Evolutionary conservation across 23 red algal species (phyloP), one percentile per base, ranked within the genome.

Genomic region (Porphyridium purpureum): DNA sequence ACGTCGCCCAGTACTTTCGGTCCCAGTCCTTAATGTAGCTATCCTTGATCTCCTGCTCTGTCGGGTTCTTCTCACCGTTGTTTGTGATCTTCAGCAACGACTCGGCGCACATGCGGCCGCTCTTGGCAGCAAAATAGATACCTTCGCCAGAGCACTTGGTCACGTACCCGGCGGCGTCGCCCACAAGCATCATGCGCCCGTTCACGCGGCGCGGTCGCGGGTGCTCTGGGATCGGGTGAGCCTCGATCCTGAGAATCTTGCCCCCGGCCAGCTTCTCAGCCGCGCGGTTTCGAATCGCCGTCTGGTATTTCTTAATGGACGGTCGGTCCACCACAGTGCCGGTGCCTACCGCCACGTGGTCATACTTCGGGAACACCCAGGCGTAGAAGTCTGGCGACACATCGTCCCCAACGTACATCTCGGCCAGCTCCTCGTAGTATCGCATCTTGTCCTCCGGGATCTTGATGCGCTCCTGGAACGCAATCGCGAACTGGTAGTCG

Each of bases 281-380:
- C 31, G 90, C 90, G 31, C 90, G 77, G 29, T 74, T 65, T 27
- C 90, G 90, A n/a, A 98, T 98, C 2, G 77, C 90, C 22, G 76
- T 54, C 47, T 98, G 77, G 47, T 98, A 98, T 33, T 85, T 53
- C 72, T 98, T 98, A 69, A 98, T 98, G 57, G 54, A 36, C 3
- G 80, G 73, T 28, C 75, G 57, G 70, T 98, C 79, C 36, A 98
- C 69, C 29, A 98, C 90, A 19, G 90, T 98, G 0, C 90, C 90
- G 4, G 90, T 98, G 41, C 90, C 90, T 1, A 98, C 90, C 21
- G 72, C 90, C 23, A 98, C 90, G 32, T 98, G 90, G 59, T 98
- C 90, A 59, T 98, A 86, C 75, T 98, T 98, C 26, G 90, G 90
- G 75, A 98, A 98, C 7, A 98, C 90, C 90, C 90, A 98, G 4